These are phyloP conservation scores for Mrakiaceae sp. DNA, from an alignment of 1,284 basidiomycete genomes.

Conservation along the genomic window DNA sequence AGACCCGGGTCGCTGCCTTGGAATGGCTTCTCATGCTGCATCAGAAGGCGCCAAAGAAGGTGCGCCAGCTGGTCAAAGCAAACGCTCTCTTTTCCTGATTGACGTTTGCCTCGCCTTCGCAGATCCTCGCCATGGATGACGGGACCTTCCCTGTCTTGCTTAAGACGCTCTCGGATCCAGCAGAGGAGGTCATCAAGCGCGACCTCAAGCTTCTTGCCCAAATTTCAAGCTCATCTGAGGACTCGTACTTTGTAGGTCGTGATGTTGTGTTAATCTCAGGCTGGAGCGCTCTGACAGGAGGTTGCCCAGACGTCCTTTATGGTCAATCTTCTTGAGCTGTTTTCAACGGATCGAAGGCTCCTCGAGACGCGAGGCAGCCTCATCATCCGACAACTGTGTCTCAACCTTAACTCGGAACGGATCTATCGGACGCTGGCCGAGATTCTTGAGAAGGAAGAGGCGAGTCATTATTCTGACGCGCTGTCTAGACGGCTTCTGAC, in stretches of 20 bases:
- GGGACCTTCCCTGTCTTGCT: slow-evolving; percentile 90
- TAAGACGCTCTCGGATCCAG: slow-evolving; percentile 91
- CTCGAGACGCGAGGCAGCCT: slow-evolving; percentile 87
- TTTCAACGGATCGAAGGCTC: slow-evolving; percentile 84
- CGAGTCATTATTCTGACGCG: slow-evolving; percentile 31
- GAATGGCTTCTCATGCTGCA: slow-evolving; percentile 99
- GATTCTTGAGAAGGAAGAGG: slow-evolving; percentile 95
- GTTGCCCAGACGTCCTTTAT: slow-evolving; percentile 59
- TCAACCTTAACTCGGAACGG: slow-evolving; percentile 87
- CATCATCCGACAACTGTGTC: slow-evolving; percentile 89
- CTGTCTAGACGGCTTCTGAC: not conserved
- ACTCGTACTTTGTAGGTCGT: slow-evolving; percentile 60
- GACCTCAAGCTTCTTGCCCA: slow-evolving; percentile 93
- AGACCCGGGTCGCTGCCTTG: slow-evolving; percentile 86
- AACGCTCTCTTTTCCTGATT: not conserved
- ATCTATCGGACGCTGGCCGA: slow-evolving; percentile 95
- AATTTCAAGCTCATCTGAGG: slow-evolving; percentile 80
- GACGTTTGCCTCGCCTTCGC: not conserved
- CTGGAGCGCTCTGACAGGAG: no score
- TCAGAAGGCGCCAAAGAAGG: slow-evolving; percentile 91
- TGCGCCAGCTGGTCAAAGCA: slow-evolving; percentile 25
- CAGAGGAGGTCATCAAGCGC: slow-evolving; percentile 88
- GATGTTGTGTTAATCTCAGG: no score
- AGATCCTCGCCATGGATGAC: slow-evolving; percentile 93
- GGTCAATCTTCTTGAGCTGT: slow-evolving; percentile 85